A percentile compares a stretch with the other conserved stretches of the same genome.
Conservation (phyloP, 306 rosid species). For the Comarum palustre region DNA sequence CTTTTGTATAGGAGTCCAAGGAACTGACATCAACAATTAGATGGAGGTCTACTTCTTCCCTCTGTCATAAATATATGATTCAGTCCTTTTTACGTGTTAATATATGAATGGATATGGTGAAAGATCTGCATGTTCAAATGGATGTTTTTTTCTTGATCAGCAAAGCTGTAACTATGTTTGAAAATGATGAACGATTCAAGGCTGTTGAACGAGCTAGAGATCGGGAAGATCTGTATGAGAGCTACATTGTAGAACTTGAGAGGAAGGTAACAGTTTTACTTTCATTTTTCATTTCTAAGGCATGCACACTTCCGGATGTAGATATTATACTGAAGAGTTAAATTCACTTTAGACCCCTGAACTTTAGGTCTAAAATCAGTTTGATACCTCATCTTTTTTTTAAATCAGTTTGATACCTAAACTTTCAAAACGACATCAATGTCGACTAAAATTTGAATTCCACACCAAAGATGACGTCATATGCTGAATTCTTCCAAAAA, state of each 20-base stretch:
- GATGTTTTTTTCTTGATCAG: slow-evolving; percentile 44
- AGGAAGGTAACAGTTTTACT: slow-evolving; percentile 63
- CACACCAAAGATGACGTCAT: too few relatives aligned
- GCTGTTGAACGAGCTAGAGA: slow-evolving; percentile 89
- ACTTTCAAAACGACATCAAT: too few relatives aligned
- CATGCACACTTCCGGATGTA: not conserved
- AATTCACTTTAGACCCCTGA: too few relatives aligned
- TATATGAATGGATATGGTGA: not conserved
- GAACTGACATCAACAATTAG: slow-evolving; percentile 87
- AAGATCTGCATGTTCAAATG: slow-evolving; percentile 30
- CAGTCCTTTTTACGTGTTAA: slow-evolving; percentile 9
- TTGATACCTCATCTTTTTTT: too few relatives aligned
- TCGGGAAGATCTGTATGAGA: slow-evolving; percentile 90
- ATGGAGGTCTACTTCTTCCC: slow-evolving; percentile 68
- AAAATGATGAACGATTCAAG: slow-evolving; percentile 85
- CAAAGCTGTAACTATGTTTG: slow-evolving; percentile 87
- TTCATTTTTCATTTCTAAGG: slow-evolving; percentile 1
- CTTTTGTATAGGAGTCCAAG: slow-evolving; percentile 74
- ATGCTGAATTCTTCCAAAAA: too few relatives aligned
- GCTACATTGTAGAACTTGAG: slow-evolving; percentile 95
- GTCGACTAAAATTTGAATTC: too few relatives aligned
- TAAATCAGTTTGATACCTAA: too few relatives aligned
- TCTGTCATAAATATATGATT: slow-evolving; percentile 19
- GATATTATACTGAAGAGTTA: slow-evolving; percentile 10
- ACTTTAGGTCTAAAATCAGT: too few relatives aligned